Conservation (phyloP, 2,329 filamentous ascomycete genomes). For the Botrytis galanthina region DNA sequence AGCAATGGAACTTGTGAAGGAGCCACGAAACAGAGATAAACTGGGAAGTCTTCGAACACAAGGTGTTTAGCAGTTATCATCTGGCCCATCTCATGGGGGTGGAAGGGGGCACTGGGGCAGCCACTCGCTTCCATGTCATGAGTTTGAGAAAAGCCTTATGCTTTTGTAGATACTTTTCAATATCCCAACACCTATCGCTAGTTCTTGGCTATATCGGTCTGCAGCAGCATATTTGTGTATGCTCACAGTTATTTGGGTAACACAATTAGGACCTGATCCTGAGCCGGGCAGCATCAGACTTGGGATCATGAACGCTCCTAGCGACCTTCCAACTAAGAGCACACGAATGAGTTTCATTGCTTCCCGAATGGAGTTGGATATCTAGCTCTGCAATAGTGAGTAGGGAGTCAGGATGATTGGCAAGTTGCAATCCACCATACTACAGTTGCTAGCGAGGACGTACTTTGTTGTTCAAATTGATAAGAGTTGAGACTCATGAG, state of each 20-base stretch:
- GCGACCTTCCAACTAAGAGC: no score
- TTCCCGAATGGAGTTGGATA: no score
- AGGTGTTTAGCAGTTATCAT: not conserved
- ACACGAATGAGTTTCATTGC: accelerated
- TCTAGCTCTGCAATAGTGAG: not conserved
- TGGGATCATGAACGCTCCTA: not conserved
- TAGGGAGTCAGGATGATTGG: not conserved
- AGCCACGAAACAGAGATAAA: not conserved
- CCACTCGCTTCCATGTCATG: no score
- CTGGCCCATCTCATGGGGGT: not conserved
- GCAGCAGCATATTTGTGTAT: not conserved
- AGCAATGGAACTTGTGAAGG: accelerated
- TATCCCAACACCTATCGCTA: not conserved
- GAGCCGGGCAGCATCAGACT: not conserved
- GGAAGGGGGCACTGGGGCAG: not conserved
- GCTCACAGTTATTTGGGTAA: not conserved
- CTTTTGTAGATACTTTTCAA: accelerated
- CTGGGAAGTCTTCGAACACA: not conserved
- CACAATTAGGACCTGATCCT: not conserved
- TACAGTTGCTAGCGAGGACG: not conserved
- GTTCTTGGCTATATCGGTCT: not conserved
- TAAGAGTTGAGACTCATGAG: not conserved
- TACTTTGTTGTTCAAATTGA: not conserved
- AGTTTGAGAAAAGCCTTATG: not conserved
- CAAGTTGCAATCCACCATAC: not conserved